Percentiles rank a stretch among this genome's conserved stretches.
Evolutionary conservation across 2,329 filamentous ascomycete species (phyloP).

Genomic region (Claviceps sp.): DNA sequence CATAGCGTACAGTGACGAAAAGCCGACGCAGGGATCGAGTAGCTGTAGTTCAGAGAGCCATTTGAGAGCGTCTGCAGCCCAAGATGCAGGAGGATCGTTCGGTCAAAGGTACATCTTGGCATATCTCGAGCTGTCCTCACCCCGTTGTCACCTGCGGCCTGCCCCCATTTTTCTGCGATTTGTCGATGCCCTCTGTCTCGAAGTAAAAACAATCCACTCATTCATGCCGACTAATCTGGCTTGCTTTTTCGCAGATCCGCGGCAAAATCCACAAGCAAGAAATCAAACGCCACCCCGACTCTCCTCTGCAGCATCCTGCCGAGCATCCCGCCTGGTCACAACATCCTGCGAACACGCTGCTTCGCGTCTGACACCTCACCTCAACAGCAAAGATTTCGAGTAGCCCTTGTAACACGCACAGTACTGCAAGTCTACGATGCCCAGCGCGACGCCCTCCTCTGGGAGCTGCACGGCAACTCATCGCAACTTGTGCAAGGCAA

Average conservation of each 20-base stretch:
- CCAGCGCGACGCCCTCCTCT: constrained; percentile 2
- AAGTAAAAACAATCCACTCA: background rate
- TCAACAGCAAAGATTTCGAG: background rate
- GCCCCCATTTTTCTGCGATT: background rate
- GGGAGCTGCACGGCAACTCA: constrained; percentile 6
- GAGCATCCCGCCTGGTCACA: constrained; percentile 1
- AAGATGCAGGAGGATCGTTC: background rate
- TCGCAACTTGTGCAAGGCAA: constrained; percentile 4
- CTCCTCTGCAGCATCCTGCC: constrained; percentile 2
- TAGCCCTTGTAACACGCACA: constrained; percentile 1
- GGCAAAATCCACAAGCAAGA: background rate
- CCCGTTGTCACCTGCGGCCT: background rate
- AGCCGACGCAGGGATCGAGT: background rate
- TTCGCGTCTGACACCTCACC: background rate
- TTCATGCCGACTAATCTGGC: too few species aligned
- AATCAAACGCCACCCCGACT: background rate
- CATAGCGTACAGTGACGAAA: background rate
- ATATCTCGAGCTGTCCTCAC: background rate
- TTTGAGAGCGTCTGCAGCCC: background rate
- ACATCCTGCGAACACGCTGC: constrained; percentile 1
- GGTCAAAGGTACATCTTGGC: background rate
- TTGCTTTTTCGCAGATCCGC: background rate
- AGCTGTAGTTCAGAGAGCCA: background rate
- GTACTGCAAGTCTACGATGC: constrained; percentile 5
- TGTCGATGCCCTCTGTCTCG: background rate